Evolutionary conservation across 2,329 filamentous ascomycete genomes (phyloP), one percentile per base, ranked within the genome.

Genomic region (Cordyceps militaris): DNA sequence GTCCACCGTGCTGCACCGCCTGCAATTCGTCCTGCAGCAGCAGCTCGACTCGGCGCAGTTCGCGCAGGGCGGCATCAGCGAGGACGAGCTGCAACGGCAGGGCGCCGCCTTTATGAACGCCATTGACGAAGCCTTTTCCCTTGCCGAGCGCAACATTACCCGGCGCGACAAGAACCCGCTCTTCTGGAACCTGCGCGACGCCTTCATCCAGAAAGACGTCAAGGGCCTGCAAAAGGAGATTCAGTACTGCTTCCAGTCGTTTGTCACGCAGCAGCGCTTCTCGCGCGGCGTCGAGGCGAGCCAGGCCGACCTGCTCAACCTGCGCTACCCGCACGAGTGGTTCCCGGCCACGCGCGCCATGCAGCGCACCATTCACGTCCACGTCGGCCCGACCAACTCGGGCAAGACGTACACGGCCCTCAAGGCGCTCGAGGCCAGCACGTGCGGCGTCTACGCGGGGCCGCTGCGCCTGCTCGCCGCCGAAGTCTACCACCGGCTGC

Each of bases 341-440:
- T 97, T 87, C 67, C 91, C 93, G 0, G 85, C 83, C 4, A 94
- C 94, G 1, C 82, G 95, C 59, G 79, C 83, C 47, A 78, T 94
- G 65, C 89, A 92, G 66, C 81, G 94, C 46, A 93, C 84, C 0
- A 81, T 99, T 42, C 91, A 97, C 74, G 77, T 99, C 21, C 94
- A 99, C 66, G 91, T 99, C 51, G 94, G 94, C 0, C 94, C 94
- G 1, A 99, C 94, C 2, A 99, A 99, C 71, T 97, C 94, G 0
- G 94, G 94, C 58, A 99, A 99, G 77, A 99, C 95, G 0, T 99
- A 97, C 69, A 88, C 91, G 68, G 95, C 94, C 0, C 75, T 99
- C 62, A 87, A 96, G 72, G 85, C 88, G 13, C 79, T 99, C 11
- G 90, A 97, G 69, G 78, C 83, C 51, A 86, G 87, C 2, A 79